A percentile compares a stretch with the other conserved stretches of the same genome.
Evolutionary conservation across 495 filamentous ascomycete species (phyloP).

Genomic region (Paragyromitra xinjiangensis): DNA sequence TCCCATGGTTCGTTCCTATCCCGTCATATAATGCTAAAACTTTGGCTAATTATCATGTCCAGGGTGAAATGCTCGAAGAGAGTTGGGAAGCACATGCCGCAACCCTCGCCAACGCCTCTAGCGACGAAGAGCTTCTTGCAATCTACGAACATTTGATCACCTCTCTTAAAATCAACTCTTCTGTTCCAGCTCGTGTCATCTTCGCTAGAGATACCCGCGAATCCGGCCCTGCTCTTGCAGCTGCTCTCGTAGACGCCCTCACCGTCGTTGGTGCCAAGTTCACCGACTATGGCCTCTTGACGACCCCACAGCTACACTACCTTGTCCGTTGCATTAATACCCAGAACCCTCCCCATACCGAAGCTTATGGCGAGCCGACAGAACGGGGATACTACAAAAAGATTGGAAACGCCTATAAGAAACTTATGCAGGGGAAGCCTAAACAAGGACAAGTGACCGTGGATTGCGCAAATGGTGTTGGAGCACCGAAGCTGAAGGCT

Average conservation of each 20-base stretch:
- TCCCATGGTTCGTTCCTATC: slow-evolving; percentile 72
- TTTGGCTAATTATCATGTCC: slow-evolving; percentile 27
- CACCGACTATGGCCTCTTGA: slow-evolving; percentile 84
- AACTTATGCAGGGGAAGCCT: slow-evolving; percentile 78
- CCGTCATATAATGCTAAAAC: background rate
- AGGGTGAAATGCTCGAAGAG: slow-evolving; percentile 95
- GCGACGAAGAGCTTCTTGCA: slow-evolving; percentile 75
- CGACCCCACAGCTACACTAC: slow-evolving; percentile 96
- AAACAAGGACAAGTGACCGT: slow-evolving; percentile 76
- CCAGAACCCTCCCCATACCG: slow-evolving; percentile 74
- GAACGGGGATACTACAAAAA: slow-evolving; percentile 97
- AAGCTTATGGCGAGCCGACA: slow-evolving; percentile 79
- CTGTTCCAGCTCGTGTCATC: slow-evolving; percentile 77
- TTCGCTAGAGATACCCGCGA: slow-evolving; percentile 93
- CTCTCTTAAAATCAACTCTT: slow-evolving; percentile 76
- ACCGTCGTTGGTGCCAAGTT: slow-evolving; percentile 75
- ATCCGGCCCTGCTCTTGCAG: slow-evolving; percentile 82
- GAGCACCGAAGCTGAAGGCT: slow-evolving; percentile 87
- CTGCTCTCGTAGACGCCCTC: slow-evolving; percentile 78
- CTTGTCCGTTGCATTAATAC: slow-evolving; percentile 95
- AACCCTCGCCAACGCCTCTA: slow-evolving; percentile 80
- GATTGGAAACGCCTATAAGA: slow-evolving; percentile 78
- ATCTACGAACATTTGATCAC: slow-evolving; percentile 76
- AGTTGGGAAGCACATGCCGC: slow-evolving; percentile 93
- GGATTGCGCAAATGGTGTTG: slow-evolving; percentile 96